Conservation (phyloP, 768 basidiomycete species). For the Rossbeevera mucosa region DNA sequence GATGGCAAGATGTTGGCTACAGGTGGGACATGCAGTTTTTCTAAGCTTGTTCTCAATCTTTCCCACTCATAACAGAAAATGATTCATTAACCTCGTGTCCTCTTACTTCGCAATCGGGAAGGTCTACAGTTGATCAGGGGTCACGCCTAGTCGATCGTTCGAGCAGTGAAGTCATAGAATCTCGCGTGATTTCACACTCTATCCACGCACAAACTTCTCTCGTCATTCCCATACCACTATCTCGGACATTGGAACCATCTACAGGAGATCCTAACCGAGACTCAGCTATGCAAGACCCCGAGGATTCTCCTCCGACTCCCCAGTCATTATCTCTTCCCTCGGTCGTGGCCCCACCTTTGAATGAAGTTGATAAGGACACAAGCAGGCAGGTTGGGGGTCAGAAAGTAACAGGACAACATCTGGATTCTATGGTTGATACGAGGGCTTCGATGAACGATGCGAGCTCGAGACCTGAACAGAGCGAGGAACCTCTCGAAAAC, state of each 20-base stretch:
- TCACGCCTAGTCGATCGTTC: neutral
- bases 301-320: slow-evolving; percentile 4
- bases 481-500: neutral
- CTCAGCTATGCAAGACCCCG: neutral
- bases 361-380: neutral
- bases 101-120: slow-evolving; percentile 6
- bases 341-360: neutral
- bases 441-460: neutral
- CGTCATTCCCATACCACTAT: slow-evolving; percentile 5
- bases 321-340: neutral
- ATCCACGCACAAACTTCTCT: neutral
- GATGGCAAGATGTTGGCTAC: neutral
- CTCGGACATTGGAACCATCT: neutral
- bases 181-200: neutral
- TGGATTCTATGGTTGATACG: neutral
- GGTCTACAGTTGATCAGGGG: neutral
- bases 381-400: neutral
- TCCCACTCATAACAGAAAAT: neutral
- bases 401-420: neutral
- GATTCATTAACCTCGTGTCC: neutral
- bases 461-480: neutral
- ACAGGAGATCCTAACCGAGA: neutral
- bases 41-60: neutral
- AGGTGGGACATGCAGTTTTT: too few relatives aligned
- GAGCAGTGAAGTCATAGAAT: neutral